phyloP scores from a whole-genome alignment of 805 yeast genomes.

The Novakomyces olei region DNA sequence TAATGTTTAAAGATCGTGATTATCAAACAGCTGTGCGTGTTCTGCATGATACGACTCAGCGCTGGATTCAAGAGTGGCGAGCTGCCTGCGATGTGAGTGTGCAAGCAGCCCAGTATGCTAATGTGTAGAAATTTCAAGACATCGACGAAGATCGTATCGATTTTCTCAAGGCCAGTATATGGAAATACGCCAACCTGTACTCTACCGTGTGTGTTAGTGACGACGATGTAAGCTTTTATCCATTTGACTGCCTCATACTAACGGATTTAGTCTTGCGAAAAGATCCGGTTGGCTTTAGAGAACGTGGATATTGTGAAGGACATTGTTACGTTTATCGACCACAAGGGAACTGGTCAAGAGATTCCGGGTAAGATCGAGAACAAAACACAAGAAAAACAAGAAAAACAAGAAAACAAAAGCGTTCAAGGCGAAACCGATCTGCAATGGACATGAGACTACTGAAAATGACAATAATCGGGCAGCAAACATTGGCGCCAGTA shows the following conservation, averaged over 20 bases:
- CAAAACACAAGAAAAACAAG: no score
- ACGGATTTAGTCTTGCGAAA: slow-evolving; percentile 53
- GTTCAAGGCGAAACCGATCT: no score
- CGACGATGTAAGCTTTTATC: no score
- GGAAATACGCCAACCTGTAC: slow-evolving; percentile 55
- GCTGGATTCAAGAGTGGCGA: slow-evolving; percentile 56
- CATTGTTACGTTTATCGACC: slow-evolving; percentile 28
- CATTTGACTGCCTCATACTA: no score
- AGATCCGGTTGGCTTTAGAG: slow-evolving; percentile 43
- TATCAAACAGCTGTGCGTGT: slow-evolving; percentile 34
- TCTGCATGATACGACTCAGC: slow-evolving; percentile 33
- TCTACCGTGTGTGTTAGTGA: slow-evolving; percentile 59
- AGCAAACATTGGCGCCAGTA: no score
- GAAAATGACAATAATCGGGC: no score
- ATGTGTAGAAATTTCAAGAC: slow-evolving; percentile 40
- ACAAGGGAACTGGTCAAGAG: slow-evolving; percentile 41
- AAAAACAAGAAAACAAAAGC: no score
- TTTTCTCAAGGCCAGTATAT: slow-evolving; percentile 43
- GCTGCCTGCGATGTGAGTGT: slow-evolving; percentile 32
- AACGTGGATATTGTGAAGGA: slow-evolving; percentile 42
- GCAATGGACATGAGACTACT: no score
- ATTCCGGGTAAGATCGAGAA: no score
- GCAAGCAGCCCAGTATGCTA: no score
- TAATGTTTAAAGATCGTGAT: no score
- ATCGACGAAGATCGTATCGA: slow-evolving; percentile 55